Evolutionary conservation across 257 asterid species (phyloP).

Genomic region (Oldenlandia corymbosa): DNA sequence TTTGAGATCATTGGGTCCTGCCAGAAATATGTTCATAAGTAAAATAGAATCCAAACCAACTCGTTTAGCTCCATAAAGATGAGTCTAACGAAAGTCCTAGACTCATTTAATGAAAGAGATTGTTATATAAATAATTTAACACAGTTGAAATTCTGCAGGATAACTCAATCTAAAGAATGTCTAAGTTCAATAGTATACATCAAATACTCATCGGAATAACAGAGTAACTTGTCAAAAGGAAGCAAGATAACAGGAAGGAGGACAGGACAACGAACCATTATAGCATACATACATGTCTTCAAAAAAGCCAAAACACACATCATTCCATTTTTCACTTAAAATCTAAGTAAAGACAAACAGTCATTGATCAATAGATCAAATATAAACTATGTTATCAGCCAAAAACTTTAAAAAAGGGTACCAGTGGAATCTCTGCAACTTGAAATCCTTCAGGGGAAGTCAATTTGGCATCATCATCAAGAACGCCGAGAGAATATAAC

Average conservation of each 20-base stretch:
- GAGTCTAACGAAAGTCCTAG: background rate
- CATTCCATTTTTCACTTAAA: no score
- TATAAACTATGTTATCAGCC: constrained; percentile 9
- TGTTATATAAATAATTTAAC: background rate
- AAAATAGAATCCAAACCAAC: background rate
- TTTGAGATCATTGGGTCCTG: constrained; percentile 93
- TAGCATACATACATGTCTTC: background rate
- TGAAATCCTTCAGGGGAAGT: constrained; percentile 93
- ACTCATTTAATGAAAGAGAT: no score
- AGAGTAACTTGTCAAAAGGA: background rate
- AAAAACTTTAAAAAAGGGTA: constrained; percentile 25
- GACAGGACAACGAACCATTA: background rate
- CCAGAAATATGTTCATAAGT: background rate
- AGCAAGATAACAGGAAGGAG: background rate
- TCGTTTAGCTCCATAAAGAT: background rate
- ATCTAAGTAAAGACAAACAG: background rate
- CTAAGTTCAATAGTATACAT: background rate
- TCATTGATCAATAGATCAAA: constrained; percentile 3
- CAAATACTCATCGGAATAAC: background rate
- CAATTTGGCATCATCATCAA: constrained; percentile 88
- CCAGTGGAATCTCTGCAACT: constrained; percentile 93
- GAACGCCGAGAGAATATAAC: constrained; percentile 81
- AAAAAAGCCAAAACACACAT: background rate
- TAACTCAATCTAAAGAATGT: background rate
- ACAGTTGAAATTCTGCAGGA: background rate